phyloP scores from a whole-genome alignment of 2,329 filamentous ascomycete genomes.

The Ceratocystis harringtonii region DNA sequence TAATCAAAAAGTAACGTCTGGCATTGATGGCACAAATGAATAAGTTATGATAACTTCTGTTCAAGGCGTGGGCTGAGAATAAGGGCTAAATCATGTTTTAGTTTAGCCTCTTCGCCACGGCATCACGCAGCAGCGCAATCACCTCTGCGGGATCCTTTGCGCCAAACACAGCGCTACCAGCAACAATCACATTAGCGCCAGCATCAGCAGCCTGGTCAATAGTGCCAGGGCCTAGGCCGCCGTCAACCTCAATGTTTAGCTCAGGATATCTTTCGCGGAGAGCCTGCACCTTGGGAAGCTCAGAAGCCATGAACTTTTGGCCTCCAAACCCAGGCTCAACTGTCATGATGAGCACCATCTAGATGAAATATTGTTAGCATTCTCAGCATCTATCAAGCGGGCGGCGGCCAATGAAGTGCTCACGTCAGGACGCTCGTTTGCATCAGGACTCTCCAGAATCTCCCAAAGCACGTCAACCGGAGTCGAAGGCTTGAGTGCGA shows the following conservation, averaged over 20 bases:
- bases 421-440: constrained; percentile 76
- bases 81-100: background rate
- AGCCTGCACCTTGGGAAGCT: constrained; percentile 82
- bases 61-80: no score
- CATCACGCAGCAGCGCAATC: constrained; percentile 63
- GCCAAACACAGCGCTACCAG: constrained; percentile 89
- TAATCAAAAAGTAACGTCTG: constrained; percentile 21
- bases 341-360: constrained; percentile 99
- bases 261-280: constrained; percentile 75
- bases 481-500: constrained; percentile 90
- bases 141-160: constrained; percentile 78
- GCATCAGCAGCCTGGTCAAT: constrained; percentile 91
- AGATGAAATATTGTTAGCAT: constrained; percentile 15
- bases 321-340: constrained; percentile 95
- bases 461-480: constrained; percentile 85
- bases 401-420: constrained; percentile 26
- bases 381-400: background rate
- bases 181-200: constrained; percentile 94
- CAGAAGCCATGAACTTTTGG: constrained; percentile 95
- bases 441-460: constrained; percentile 57
- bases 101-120: constrained; percentile 48
- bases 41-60: background rate
- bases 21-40: constrained; percentile 22
- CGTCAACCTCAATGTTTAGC: constrained; percentile 94
- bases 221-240: constrained; percentile 72